Conservation (phyloP, 306 rosid species). For the Prunus fruticosa region DNA sequence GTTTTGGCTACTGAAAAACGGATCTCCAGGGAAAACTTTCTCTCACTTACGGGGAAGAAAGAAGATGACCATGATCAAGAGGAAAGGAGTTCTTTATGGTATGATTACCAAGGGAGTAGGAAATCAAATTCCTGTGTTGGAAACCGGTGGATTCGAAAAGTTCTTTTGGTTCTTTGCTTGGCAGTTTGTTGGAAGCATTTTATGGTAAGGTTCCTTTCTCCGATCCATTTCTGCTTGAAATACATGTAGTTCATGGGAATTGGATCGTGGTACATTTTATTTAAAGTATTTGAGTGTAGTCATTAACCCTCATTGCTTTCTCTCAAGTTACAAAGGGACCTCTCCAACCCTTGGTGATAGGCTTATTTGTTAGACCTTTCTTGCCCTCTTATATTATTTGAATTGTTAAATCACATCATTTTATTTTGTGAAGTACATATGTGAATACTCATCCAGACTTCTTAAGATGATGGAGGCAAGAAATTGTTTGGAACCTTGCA, state of each 20-base stretch:
- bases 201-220: conserved; percentile 50
- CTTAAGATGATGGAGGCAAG: conserved; percentile 1
- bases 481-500: neutral
- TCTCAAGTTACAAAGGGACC: neutral
- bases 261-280: neutral
- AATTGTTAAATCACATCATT: neutral
- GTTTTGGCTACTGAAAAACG: conserved; percentile 67
- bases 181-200: conserved; percentile 78
- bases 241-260: neutral
- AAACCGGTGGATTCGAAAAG: conserved; percentile 55
- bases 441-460: neutral
- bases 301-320: neutral
- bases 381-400: neutral
- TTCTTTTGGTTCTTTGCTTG: conserved; percentile 56
- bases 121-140: conserved; percentile 31
- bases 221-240: neutral
- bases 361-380: neutral
- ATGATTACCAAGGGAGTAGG: conserved; percentile 25
- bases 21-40: conserved; percentile 44
- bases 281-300: neutral
- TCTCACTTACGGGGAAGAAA: conserved; percentile 62
- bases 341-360: neutral
- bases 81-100: conserved; percentile 21
- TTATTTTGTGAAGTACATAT: neutral
- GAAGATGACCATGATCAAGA: conserved; percentile 57